phyloP scores from a whole-genome alignment of 148 eudicot genomes.

The Vaccinium macrocarpon region DNA sequence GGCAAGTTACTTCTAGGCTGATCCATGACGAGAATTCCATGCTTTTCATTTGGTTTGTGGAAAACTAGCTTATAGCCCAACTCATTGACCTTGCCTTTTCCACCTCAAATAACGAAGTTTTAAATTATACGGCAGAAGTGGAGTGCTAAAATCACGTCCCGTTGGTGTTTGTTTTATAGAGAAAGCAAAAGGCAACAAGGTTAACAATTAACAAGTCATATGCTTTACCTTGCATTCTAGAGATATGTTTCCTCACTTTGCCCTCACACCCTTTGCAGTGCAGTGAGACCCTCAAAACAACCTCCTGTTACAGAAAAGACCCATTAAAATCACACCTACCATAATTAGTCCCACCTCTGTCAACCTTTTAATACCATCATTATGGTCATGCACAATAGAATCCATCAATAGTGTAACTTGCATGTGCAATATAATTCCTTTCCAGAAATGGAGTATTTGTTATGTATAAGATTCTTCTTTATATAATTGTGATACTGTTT shows the following conservation, averaged over 20 bases:
- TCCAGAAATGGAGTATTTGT: no score
- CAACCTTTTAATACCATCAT: not conserved
- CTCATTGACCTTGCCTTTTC: not conserved
- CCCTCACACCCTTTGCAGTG: constrained; percentile 88
- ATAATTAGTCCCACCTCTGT: constrained; percentile 11
- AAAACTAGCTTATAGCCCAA: not conserved
- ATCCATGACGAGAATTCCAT: no score
- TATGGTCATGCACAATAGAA: not conserved
- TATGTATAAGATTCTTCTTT: no score
- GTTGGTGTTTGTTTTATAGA: not conserved
- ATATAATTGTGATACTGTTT: no score
- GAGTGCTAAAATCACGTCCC: not conserved
- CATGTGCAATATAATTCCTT: no score
- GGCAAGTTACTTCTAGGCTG: no score
- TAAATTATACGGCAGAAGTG: not conserved
- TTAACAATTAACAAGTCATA: no score
- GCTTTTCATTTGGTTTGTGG: not conserved
- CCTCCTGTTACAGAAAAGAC: constrained; percentile 51
- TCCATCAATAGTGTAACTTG: not conserved
- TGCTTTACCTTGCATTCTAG: constrained; percentile 69
- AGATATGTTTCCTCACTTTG: constrained; percentile 74
- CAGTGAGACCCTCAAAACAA: constrained; percentile 79
- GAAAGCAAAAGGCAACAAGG: not conserved
- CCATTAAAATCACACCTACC: constrained; percentile 22
- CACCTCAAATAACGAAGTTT: no score